Base-by-base conservation (phyloP, 2,329 filamentous ascomycete genomes). In the Cercospora zeae-maydis region DNA sequence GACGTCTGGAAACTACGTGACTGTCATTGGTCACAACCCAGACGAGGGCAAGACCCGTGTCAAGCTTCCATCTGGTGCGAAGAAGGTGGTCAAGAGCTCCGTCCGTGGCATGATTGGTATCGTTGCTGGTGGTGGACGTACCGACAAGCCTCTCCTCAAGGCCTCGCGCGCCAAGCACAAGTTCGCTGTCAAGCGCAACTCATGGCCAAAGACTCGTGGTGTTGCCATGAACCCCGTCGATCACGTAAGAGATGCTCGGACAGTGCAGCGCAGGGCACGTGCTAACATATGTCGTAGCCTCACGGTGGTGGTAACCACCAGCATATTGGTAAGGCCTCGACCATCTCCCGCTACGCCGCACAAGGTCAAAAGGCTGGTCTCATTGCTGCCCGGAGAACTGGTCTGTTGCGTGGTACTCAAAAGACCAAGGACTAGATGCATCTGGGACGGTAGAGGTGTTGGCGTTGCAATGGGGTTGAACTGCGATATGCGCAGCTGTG, bases 151-250 rank as follows among this genome's bases (percentile, higher is more conserved):
- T 76, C 86, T 99, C 80, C 86, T 99, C 78, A 99, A 99, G 93
- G 95, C 95, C 78, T 98, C 93, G 78, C 92, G 95, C 80, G 95
- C 95, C 78, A 99, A 98, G 92, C 93, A 98, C 82, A 99, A 99
- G 91, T 99, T 96, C 85, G 92, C 93, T 75, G 96, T 97, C 85
- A 99, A 99, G 92, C 92, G 95, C 81, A 98, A 99, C 92, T 93
- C 88, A 80, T 99, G 95, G 95, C 95, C 95, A 84, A 97, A 96
- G 91, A 99, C 95, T 87, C 93, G 95, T 95, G 95, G 95, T 97
- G 95, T 99, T 89, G 95, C 95, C 83, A 99, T 99, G 95, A 99
- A 99, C 86, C 95, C 95, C 77, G 95, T 99, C 78, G 95, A 99
- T 85, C 95, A 99, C 88, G 82, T 84, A 83, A 79, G 82, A 72